Conservation (phyloP, 1,284 basidiomycete species). For the Phylloporus sp. region DNA sequence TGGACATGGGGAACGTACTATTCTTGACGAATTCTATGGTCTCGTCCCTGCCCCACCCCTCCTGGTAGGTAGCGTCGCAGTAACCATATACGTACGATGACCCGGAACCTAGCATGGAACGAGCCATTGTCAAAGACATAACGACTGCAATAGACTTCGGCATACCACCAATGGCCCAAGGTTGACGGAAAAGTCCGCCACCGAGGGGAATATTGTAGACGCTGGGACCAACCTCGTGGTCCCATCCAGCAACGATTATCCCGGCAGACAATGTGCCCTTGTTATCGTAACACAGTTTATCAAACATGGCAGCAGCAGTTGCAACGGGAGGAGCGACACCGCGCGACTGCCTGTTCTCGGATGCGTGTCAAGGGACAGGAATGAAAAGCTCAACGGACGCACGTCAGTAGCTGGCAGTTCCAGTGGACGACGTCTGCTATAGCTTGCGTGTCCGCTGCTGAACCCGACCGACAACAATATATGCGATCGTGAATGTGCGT, state of each 20-base stretch:
- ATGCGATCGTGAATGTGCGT: conserved; percentile 97
- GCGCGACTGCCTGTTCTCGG: conserved; percentile 62
- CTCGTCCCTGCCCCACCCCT: conserved; percentile 91
- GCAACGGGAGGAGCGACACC: conserved; percentile 79
- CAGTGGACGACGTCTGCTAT: conserved; percentile 94
- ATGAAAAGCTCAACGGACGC: conserved; percentile 28
- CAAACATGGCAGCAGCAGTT: conserved; percentile 84
- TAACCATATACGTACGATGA: conserved; percentile 99
- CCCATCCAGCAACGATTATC: conserved; percentile 99
- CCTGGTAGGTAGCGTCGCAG: conserved; percentile 97
- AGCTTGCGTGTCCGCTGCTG: conserved; percentile 97
- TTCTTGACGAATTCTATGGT: conserved; percentile 96
- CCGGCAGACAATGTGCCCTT: conserved; percentile 91
- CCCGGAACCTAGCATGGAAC: conserved; percentile 72
- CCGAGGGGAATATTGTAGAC: conserved; percentile 98
- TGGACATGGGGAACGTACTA: conserved; percentile 59
- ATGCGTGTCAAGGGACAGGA: conserved; percentile 9
- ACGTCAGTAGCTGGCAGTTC: conserved; percentile 83
- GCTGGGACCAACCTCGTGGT: conserved; percentile 89
- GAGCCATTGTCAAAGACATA: conserved; percentile 1
- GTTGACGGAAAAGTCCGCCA: conserved; percentile 92
- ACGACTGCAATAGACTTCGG: conserved; percentile 7
- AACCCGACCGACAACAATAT: conserved; percentile 98
- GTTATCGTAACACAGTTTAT: conserved; percentile 93
- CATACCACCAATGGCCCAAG: conserved; percentile 95